Conservation (phyloP, 768 basidiomycete species). For the Gymnopilus dilepis region DNA sequence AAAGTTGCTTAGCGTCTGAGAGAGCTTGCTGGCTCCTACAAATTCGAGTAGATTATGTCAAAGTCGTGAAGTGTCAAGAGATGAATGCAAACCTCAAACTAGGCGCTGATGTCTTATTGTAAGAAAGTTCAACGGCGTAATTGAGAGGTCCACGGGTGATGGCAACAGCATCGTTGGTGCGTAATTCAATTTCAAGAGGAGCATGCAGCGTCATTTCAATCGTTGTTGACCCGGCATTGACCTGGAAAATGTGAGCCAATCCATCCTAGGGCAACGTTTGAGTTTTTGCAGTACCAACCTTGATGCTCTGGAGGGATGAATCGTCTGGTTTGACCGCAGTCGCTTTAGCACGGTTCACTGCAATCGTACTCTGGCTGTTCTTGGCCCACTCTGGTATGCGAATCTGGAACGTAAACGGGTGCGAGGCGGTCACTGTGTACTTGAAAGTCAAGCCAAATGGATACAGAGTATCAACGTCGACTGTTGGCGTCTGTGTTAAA, state of each 20-base stretch:
- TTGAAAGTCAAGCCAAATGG: slow-evolving; percentile 43
- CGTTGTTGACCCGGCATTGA: slow-evolving; percentile 33
- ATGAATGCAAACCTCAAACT: slow-evolving; percentile 41
- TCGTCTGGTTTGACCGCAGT: slow-evolving; percentile 30
- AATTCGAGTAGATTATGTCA: not conserved
- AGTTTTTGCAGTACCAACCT: slow-evolving; percentile 26
- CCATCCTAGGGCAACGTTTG: too few relatives aligned
- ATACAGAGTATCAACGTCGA: slow-evolving; percentile 43
- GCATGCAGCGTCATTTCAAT: slow-evolving; percentile 37
- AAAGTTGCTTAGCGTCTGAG: slow-evolving; percentile 37
- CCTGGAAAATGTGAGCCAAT: slow-evolving; percentile 6
- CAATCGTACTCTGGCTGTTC: slow-evolving; percentile 38
- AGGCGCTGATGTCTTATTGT: slow-evolving; percentile 39
- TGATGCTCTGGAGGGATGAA: slow-evolving; percentile 38
- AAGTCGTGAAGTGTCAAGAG: too few relatives aligned
- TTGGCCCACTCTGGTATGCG: slow-evolving; percentile 46
- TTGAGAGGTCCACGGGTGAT: slow-evolving; percentile 43
- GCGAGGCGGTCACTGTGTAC: slow-evolving; percentile 39
- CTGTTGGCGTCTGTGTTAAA: slow-evolving; percentile 21
- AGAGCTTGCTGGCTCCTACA: slow-evolving; percentile 44
- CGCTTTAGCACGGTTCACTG: slow-evolving; percentile 33
- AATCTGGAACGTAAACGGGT: slow-evolving; percentile 41
- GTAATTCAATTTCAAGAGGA: slow-evolving; percentile 39
- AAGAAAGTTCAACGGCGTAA: slow-evolving; percentile 42
- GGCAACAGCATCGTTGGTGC: slow-evolving; percentile 42